These are phyloP conservation scores for Pseudocercospora crystallina DNA, from an alignment of 2,329 filamentous ascomycete species.

Conservation along the genomic window DNA sequence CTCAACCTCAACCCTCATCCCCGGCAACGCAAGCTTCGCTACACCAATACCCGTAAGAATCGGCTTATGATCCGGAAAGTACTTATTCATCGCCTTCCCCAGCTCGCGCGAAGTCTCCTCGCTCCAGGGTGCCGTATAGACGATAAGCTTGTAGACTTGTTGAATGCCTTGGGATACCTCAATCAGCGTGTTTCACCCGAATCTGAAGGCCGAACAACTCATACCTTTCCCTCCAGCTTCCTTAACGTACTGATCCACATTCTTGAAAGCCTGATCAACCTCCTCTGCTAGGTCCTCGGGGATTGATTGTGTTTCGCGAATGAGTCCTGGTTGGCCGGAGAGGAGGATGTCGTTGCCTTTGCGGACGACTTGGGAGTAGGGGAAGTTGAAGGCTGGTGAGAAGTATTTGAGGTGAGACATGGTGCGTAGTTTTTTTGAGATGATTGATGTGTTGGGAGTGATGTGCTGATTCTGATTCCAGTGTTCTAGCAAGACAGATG, in stretches of 20 bases:
- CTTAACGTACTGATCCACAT: background rate
- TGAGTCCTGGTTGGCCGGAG: background rate
- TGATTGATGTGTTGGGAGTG: no score
- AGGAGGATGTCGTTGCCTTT: background rate
- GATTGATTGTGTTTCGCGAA: background rate
- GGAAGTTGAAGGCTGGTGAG: background rate
- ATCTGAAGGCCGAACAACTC: background rate
- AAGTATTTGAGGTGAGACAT: conserved; percentile 1
- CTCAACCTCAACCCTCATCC: background rate
- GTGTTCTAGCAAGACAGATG: no score
- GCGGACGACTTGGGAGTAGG: background rate
- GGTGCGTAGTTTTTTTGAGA: background rate
- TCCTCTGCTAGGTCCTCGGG: background rate
- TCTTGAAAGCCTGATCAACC: background rate
- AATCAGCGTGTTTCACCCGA: no score
- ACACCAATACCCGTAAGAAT: background rate
- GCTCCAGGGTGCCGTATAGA: background rate
- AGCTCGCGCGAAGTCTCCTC: background rate
- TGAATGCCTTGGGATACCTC: no score
- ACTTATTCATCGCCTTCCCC: background rate
- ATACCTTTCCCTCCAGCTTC: conserved; percentile 1
- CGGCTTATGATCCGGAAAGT: background rate
- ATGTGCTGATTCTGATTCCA: no score
- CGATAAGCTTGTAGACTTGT: background rate
- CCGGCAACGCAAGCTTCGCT: background rate